Base-by-base conservation (phyloP, 106 monocot species). In the Acorus gramineus region DNA sequence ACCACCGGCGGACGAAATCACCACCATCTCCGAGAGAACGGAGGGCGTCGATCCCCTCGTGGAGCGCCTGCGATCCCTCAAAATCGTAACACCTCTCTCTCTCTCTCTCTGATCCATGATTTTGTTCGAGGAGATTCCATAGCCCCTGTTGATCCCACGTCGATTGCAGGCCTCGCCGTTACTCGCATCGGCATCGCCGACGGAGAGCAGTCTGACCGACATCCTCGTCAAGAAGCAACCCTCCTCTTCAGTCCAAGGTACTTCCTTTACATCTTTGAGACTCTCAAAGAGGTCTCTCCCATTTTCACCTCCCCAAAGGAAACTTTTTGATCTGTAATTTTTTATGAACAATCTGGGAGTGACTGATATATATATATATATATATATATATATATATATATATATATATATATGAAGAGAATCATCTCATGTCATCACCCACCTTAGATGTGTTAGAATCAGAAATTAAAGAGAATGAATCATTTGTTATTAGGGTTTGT, bases 151-250 rank as follows among this genome's bases (percentile, higher is more conserved):
- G 7, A 4, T 42, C 60, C 45, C 48, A 57, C 14, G 43, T n/a
- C 46, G 28, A 47, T 57, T 45, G 44, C 53, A 92, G 95, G 82
- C 85, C 8, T 56, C 65, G 66, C 95, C 95, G 61, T 70, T 96
- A 66, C 73, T 96, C 67, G 79, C 71, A 63, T 79, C 77, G 11
- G 69, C 69, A 42, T 70, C 80, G n/a, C 79, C 70, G 4, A 57
- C 70, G 46, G 95, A 96, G 67, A 65, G 76, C 69, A 81, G 76
- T 69, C 68, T 96, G 56, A 79, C 87, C 8, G 95, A 96, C 63
- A 90, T 96, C 49, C 81, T 90, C 59, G 61, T 90, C 12, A 73
- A 74, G 74, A 96, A 87, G 46, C 74, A 81, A n/a, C 52, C 77
- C 48, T 52, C 69, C 0, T 74, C 78, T 66, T 51, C 73, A 3